Evolutionary conservation across 345 rosid species (phyloP).

Genomic region (Eutrema yunnanense): DNA sequence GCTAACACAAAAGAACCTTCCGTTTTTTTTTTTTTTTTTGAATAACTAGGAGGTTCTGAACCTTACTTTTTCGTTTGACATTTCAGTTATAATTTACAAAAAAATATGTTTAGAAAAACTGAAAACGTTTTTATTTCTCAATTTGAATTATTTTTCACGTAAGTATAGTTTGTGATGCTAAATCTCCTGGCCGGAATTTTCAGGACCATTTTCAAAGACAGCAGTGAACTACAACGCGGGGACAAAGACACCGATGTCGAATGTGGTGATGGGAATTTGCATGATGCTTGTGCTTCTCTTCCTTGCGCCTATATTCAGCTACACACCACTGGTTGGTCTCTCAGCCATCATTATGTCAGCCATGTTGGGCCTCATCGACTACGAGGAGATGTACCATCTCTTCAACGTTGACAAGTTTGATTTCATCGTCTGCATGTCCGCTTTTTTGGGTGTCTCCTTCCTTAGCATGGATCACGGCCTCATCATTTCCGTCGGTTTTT

Average conservation of each 20-base stretch:
- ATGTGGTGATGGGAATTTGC: conserved; percentile 68
- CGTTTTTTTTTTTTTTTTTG: neutral
- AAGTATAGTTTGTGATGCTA: neutral
- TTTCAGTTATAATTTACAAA: neutral
- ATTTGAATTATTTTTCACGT: neutral
- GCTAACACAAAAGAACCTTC: neutral
- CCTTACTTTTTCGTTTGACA: too few species aligned
- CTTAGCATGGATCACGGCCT: conserved; percentile 80
- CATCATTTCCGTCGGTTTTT: conserved; percentile 64
- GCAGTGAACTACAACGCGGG: conserved; percentile 91
- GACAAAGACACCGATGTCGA: conserved; percentile 64
- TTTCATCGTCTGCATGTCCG: conserved; percentile 68
- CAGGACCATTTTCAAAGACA: conserved; percentile 93
- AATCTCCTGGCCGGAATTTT: neutral
- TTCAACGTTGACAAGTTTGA: conserved; percentile 81
- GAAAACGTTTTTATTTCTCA: too few species aligned
- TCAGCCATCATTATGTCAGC: conserved; percentile 91
- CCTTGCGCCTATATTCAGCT: conserved; percentile 76
- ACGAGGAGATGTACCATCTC: conserved; percentile 52
- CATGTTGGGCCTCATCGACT: conserved; percentile 78
- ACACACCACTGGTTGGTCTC: conserved; percentile 84
- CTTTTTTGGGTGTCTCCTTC: conserved; percentile 75
- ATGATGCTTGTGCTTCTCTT: conserved; percentile 80
- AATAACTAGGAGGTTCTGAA: too few species aligned
- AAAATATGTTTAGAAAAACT: too few species aligned